These are phyloP conservation scores for Botrytis paeoniae DNA, from an alignment of 2,329 filamentous ascomycete genomes.

Conservation along the genomic window DNA sequence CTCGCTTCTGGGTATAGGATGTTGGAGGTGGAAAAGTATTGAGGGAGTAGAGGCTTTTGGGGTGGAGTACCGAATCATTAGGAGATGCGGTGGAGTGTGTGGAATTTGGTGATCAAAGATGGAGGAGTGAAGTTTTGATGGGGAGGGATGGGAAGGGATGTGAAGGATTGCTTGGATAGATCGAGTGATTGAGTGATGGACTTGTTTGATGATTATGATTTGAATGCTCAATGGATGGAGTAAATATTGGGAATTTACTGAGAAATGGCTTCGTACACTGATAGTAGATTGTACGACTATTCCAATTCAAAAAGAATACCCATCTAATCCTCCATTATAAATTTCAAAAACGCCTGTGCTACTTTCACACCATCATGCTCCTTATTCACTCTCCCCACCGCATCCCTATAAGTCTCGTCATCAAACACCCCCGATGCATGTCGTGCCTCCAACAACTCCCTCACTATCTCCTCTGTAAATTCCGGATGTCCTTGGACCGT, in stretches of 20 bases:
- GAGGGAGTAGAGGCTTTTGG: neutral
- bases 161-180: neutral
- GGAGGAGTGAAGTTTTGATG: neutral
- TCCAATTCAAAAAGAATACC: no score
- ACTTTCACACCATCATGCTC: slow-evolving; percentile 79
- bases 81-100: neutral
- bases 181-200: no score
- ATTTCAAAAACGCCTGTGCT: slow-evolving; percentile 70
- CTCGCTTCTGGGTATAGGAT: neutral
- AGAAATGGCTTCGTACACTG: neutral
- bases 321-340: slow-evolving; percentile 57
- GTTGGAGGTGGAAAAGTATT: neutral
- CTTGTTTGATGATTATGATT: no score
- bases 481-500: slow-evolving; percentile 87
- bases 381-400: slow-evolving; percentile 60
- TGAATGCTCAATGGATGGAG: neutral
- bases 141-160: neutral
- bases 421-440: slow-evolving; percentile 66
- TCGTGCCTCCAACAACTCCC: slow-evolving; percentile 63
- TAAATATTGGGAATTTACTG: neutral
- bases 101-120: neutral
- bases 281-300: no score
- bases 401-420: slow-evolving; percentile 66
- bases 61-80: neutral
- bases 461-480: slow-evolving; percentile 69